A percentile compares a stretch with the other conserved stretches of the same genome.
These are phyloP conservation scores for Phialophora tarda DNA, from an alignment of 2,329 filamentous ascomycete species.

Conservation along the genomic window DNA sequence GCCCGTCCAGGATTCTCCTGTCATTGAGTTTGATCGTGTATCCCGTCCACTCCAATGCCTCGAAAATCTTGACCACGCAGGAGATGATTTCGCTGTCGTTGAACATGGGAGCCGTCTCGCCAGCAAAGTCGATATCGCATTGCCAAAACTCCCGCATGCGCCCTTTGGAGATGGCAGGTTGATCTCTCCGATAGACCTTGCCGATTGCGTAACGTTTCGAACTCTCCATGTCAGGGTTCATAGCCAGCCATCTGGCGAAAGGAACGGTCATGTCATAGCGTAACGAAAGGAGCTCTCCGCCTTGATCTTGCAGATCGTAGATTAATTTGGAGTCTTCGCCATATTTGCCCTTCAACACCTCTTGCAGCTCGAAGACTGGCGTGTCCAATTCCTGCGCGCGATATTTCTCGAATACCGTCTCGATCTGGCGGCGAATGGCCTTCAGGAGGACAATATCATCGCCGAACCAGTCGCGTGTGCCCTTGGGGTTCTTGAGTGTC, in stretches of 20 bases:
- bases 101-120: conserved; percentile 78
- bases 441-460: conserved; percentile 80
- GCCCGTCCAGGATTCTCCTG: conserved; percentile 88
- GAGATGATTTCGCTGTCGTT: conserved; percentile 88
- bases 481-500: conserved; percentile 82
- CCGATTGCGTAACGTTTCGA: conserved; percentile 96
- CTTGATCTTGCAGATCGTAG: conserved; percentile 86
- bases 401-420: conserved; percentile 80
- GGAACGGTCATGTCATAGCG: conserved; percentile 89
- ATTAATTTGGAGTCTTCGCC: conserved; percentile 92
- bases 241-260: conserved; percentile 89
- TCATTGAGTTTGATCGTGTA: conserved; percentile 95
- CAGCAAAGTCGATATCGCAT: conserved; percentile 95
- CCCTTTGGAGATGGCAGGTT: conserved; percentile 86
- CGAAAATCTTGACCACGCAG: conserved; percentile 84
- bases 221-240: conserved; percentile 80
- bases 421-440: conserved; percentile 77
- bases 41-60: conserved; percentile 74
- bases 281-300: conserved; percentile 80
- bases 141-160: conserved; percentile 97
- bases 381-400: conserved; percentile 81
- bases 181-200: conserved; percentile 84
- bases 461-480: conserved; percentile 84
- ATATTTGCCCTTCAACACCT: conserved; percentile 88
- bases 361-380: conserved; percentile 81